Evolutionary conservation across 2,329 filamentous ascomycete genomes (phyloP), one percentile per base, ranked within the genome.

Genomic region (Didymella keratinophila): DNA sequence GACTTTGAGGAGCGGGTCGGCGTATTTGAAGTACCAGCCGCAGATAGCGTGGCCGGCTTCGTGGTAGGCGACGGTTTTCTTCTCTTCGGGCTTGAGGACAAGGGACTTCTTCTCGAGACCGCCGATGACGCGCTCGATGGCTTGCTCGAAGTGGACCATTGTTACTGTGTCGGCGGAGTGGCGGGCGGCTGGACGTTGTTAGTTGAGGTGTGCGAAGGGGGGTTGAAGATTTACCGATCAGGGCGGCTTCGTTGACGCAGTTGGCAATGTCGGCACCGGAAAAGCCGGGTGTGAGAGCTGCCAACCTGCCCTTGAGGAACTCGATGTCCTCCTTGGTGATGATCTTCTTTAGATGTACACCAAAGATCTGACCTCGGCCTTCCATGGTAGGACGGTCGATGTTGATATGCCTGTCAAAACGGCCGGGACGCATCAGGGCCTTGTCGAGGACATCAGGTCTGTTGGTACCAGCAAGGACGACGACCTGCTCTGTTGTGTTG

Each of bases 21-120:
- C 95, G 76, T 91, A 93, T 78, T 92, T 87, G 81, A 99, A 91
- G 83, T 90, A 99, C 95, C 95, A 99, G 58, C 95, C 95, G 77
- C 95, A 99, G 76, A 99, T 96, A 64, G 95, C 95, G 78, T 99
- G 95, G 58, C 95, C 95, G 32, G 95, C 95, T 82, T 99, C 95
- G 80, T 99, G 95, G 78, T 99, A 99, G 5, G 95, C 95, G 42
- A 98, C 95, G 14, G 92, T 96, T 75, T 87, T 90, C 86, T 98
- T 98, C 82, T 99, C 95, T 70, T 93, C 87, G 1, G 95, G 94
- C 66, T 89, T 92, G 53, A 99, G 88, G 34, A 99, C 94, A 41
- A 98, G 83, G 0, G 93, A 97, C 80, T 96, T 98, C 86, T 96
- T 96, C 82, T 99, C 95, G 8, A 99, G 85, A 71, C 95, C 95